Evolutionary conservation across 2,329 filamentous ascomycete genomes (phyloP), one percentile per base, ranked within the genome.

Genomic region (Onygenales sp.): DNA sequence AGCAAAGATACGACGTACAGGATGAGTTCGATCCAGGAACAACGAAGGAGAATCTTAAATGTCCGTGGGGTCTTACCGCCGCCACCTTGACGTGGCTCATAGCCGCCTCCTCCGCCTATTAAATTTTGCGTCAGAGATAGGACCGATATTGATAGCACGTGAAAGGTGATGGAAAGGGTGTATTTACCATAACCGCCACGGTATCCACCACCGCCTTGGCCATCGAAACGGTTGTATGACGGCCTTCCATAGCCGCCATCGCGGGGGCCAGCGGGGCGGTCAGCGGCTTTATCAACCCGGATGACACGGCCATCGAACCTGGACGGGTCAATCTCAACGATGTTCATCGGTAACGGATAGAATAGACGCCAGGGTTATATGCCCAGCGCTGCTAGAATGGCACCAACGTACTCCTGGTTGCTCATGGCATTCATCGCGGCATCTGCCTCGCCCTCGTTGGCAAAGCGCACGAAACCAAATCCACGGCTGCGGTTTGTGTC

Each of bases 401-500:
- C 52, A 49, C 52, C 52, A 49, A 59, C 87, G 72, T 80, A 96
- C 92, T 96, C 90, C 54, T 70, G 67, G 61, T 74, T 73, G 63
- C 72, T 74, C 73, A 75, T 73, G 6, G 60, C 65, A 21, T 60
- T 60, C 61, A 72, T 68, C 6, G 73, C 73, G 34, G 65, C 62
- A 36, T 74, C 69, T 6, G 73, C 72, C 50, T 75, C 73, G 13
- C 54, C 59, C 4, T 70, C 69, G 49, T 55, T 68, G 50, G 82
- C 75, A 74, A 92, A 98, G 63, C 91, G 87, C 59, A 98, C 92
- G 71, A 97, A 97, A 47, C 93, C 93, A 70, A 97, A 98, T 56
- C 93, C 93, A 71, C 93, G 88, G 79, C 91, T 96, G 71, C 92
- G 89, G 64, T 89, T 88, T 66, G 92, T 96, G 69, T 97, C 92